A percentile compares a stretch with the other conserved stretches of the same genome.
phyloP scores from a whole-genome alignment of 2,329 filamentous ascomycete genomes.

The Fusarium xyrophilum region DNA sequence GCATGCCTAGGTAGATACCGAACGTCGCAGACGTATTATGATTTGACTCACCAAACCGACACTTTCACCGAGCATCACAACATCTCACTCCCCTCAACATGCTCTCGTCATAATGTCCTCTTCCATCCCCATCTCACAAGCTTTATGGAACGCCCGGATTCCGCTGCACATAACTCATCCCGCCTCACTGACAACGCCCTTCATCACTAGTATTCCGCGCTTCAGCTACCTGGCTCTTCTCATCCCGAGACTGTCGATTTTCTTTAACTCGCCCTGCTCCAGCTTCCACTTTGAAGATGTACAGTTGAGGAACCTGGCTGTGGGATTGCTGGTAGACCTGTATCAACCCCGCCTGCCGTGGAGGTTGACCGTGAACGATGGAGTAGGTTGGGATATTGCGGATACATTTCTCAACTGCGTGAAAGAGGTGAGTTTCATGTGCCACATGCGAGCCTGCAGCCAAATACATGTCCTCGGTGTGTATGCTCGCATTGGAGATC shows the following conservation, averaged over 20 bases:
- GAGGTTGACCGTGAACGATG: conserved; percentile 62
- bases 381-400: conserved; percentile 64
- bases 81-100: conserved; percentile 20
- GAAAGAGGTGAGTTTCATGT: conserved; percentile 59
- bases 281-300: conserved; percentile 66
- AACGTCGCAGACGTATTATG: conserved; percentile 4
- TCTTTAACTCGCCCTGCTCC: conserved; percentile 61
- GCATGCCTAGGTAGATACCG: neutral
- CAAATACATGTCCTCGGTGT: neutral
- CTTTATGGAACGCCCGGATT: conserved; percentile 62
- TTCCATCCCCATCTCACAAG: conserved; percentile 51
- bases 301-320: conserved; percentile 60
- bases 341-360: conserved; percentile 63
- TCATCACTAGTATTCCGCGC: conserved; percentile 62
- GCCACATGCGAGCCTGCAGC: too few species aligned
- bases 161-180: conserved; percentile 63
- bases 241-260: conserved; percentile 60
- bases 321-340: conserved; percentile 62
- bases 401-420: conserved; percentile 70
- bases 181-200: conserved; percentile 55
- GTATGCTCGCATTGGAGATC: neutral
- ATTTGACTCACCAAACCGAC: neutral
- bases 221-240: conserved; percentile 67
- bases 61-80: conserved; percentile 3
- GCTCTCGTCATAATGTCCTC: conserved; percentile 38